A percentile compares a stretch with the other conserved stretches of the same genome.
Evolutionary conservation across 345 rosid species (phyloP).

Genomic region (Cardamine chenopodiifolia): DNA sequence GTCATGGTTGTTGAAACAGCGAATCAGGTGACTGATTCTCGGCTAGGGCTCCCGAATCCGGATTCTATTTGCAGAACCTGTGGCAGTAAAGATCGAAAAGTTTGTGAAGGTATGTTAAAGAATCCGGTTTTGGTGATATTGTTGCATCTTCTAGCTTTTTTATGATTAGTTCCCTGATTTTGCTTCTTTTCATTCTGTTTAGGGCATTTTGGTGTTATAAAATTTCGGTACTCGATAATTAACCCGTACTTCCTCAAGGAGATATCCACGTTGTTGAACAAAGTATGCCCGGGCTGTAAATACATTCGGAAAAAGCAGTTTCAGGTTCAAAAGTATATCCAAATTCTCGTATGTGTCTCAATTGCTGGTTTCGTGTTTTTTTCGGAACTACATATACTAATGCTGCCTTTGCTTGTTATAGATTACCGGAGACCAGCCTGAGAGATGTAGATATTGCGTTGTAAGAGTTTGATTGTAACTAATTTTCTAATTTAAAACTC

Average conservation of each 20-base stretch:
- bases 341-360: not conserved
- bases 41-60: constrained; percentile 79
- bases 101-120: constrained; percentile 70
- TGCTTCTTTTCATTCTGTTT: constrained; percentile 16
- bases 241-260: constrained; percentile 79
- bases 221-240: constrained; percentile 54
- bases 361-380: not conserved
- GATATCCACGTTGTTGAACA: constrained; percentile 64
- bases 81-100: constrained; percentile 57
- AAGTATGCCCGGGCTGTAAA: constrained; percentile 88
- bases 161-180: not conserved
- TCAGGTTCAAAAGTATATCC: constrained; percentile 32
- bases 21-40: constrained; percentile 67
- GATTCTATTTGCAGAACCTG: constrained; percentile 64
- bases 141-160: not conserved
- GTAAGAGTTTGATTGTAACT: constrained; percentile 48
- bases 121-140: constrained; percentile 4
- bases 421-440: constrained; percentile 47
- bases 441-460: constrained; percentile 75
- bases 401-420: constrained; percentile 43
- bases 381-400: not conserved
- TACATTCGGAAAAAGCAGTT: constrained; percentile 55
- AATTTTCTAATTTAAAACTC: not conserved
- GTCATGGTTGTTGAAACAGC: constrained; percentile 48
- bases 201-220: constrained; percentile 87